A percentile compares a stretch with the other conserved stretches of the same genome.
Conservation (phyloP, 257 asterid species). For the Przewalskia tangutica region DNA sequence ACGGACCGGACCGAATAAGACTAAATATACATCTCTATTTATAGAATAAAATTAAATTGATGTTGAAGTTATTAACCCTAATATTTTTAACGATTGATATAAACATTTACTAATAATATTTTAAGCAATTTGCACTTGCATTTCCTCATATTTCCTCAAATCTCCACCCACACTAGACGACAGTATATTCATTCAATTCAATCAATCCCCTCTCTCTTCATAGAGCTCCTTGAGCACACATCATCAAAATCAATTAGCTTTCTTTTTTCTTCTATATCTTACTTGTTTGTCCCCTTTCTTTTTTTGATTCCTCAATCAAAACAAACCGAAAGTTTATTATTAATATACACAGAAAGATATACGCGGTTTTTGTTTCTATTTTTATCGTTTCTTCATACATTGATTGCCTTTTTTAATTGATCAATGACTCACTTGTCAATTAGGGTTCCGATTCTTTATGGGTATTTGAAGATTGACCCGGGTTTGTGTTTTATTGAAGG, state of each 20-base stretch:
- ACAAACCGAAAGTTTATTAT: slow-evolving; percentile 2
- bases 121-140: too few relatives aligned
- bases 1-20: too few relatives aligned
- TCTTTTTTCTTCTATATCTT: slow-evolving; percentile 35
- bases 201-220: background rate
- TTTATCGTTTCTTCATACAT: slow-evolving; percentile 7
- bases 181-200: background rate
- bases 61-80: too few relatives aligned
- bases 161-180: background rate
- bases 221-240: background rate
- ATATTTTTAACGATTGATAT: too few relatives aligned
- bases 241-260: background rate
- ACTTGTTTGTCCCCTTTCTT: slow-evolving; percentile 12
- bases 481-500: slow-evolving; percentile 21
- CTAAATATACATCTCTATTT: too few relatives aligned
- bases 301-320: slow-evolving; percentile 10
- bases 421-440: slow-evolving; percentile 20
- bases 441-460: slow-evolving; percentile 31
- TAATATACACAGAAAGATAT: background rate
- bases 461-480: slow-evolving; percentile 6
- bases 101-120: too few relatives aligned
- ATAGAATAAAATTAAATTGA: too few relatives aligned
- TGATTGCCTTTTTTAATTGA: slow-evolving; percentile 21
- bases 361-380: background rate
- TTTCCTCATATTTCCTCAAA: background rate